Percentiles rank a stretch among this genome's conserved stretches.
These are phyloP conservation scores for Cylindrodendrum hubeiense DNA, from an alignment of 2,329 filamentous ascomycete species.

Conservation along the genomic window DNA sequence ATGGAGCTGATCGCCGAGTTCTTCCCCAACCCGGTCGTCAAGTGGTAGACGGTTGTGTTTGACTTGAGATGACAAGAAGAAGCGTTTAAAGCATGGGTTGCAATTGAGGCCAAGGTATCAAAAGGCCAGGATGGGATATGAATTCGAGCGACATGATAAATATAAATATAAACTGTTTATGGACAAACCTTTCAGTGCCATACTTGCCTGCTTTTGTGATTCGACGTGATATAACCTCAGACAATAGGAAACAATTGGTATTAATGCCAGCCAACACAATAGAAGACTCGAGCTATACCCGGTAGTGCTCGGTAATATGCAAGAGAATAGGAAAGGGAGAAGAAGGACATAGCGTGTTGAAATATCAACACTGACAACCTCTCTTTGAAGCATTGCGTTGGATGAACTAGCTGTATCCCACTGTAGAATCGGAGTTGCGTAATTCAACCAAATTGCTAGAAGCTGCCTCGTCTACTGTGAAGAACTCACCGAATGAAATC, in stretches of 20 bases:
- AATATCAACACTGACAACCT: no score
- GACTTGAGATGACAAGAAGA: neutral
- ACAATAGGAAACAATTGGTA: neutral
- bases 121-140: slow-evolving; percentile 17
- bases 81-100: slow-evolving; percentile 16
- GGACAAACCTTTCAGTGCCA: neutral
- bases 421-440: no score
- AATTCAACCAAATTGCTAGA: no score
- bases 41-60: slow-evolving; percentile 48
- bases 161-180: slow-evolving; percentile 6
- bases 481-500: no score
- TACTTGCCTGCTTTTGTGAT: neutral
- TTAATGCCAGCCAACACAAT: no score
- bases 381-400: no score
- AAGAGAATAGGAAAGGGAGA: no score
- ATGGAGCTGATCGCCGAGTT: slow-evolving; percentile 58
- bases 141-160: slow-evolving; percentile 27
- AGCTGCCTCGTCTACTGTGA: no score
- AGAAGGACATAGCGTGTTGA: no score
- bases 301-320: no score
- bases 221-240: neutral
- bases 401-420: no score
- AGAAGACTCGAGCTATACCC: no score
- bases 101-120: slow-evolving; percentile 14
- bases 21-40: slow-evolving; percentile 54